phyloP scores from a whole-genome alignment of 2,329 filamentous ascomycete species.

The Lithohypha guttulata region DNA sequence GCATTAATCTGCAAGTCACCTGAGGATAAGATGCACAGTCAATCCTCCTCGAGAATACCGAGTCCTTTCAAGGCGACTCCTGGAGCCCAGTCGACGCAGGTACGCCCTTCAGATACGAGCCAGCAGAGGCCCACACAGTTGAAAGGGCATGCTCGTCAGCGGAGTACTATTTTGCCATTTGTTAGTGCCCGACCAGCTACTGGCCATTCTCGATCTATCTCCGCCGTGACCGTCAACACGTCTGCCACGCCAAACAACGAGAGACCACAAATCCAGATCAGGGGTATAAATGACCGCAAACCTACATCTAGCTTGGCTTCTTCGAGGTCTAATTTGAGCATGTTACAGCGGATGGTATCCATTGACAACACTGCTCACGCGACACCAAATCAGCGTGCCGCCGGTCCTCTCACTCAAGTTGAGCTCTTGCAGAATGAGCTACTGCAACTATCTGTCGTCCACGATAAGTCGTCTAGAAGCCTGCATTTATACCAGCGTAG shows the following conservation, averaged over 20 bases:
- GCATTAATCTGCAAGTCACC: background rate
- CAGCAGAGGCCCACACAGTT: background rate
- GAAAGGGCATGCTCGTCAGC: constrained; percentile 4
- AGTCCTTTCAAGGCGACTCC: constrained; percentile 1
- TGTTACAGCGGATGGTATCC: background rate
- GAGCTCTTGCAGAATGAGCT: constrained; percentile 28
- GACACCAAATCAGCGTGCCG: background rate
- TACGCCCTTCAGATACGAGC: background rate
- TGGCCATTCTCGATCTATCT: constrained; percentile 1
- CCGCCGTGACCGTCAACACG: background rate
- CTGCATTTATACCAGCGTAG: constrained; percentile 12
- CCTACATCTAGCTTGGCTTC: background rate
- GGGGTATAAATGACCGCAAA: background rate
- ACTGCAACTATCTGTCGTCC: constrained; percentile 33
- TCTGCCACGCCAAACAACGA: background rate
- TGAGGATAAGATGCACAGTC: background rate
- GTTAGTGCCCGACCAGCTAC: background rate
- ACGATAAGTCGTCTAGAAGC: constrained; percentile 17
- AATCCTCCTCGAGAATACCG: constrained; percentile 4
- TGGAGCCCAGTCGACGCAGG: background rate
- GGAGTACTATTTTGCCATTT: constrained; percentile 4
- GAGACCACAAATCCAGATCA: background rate
- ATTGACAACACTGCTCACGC: background rate
- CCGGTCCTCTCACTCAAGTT: background rate
- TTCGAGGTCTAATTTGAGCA: background rate